phyloP scores from a whole-genome alignment of 495 filamentous ascomycete species.

The Penicillium bialowiezense region DNA sequence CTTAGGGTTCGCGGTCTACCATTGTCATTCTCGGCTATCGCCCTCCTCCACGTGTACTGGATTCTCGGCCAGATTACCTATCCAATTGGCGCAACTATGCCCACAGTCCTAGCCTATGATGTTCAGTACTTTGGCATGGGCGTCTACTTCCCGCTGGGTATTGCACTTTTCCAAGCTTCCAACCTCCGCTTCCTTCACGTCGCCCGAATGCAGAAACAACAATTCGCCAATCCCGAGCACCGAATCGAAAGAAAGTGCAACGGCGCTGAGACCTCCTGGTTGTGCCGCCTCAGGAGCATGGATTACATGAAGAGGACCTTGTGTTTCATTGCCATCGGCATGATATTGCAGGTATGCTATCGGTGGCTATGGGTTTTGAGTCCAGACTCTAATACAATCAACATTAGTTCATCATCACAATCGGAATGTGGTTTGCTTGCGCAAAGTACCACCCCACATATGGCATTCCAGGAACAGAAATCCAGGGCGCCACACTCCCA shows the following conservation, averaged over 20 bases:
- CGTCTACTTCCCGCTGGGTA: conserved; percentile 7
- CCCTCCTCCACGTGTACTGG: conserved; percentile 12
- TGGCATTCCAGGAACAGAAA: conserved; percentile 9
- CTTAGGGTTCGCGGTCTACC: conserved; percentile 7
- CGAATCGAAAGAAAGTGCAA: neutral
- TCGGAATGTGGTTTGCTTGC: conserved; percentile 11
- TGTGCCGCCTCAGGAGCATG: conserved; percentile 3
- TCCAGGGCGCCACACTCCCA: neutral
- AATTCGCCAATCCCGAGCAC: neutral
- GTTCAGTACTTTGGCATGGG: conserved; percentile 10
- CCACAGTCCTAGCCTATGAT: conserved; percentile 7
- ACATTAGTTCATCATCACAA: conserved; percentile 5
- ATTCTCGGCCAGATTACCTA: conserved; percentile 8
- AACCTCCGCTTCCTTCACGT: conserved; percentile 14
- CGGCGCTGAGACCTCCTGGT: neutral
- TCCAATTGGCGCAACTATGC: conserved; percentile 3
- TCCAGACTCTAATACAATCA: neutral
- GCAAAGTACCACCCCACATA: conserved; percentile 10
- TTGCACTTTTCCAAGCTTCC: conserved; percentile 10
- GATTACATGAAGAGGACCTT: conserved; percentile 5
- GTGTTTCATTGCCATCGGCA: conserved; percentile 7
- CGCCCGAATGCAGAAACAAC: conserved; percentile 10
- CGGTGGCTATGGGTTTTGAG: neutral
- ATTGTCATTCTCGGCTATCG: conserved; percentile 7
- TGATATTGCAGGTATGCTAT: conserved; percentile 8